Evolutionary conservation across 768 basidiomycete species (phyloP).

Genomic region (Lyophyllum shimeji): DNA sequence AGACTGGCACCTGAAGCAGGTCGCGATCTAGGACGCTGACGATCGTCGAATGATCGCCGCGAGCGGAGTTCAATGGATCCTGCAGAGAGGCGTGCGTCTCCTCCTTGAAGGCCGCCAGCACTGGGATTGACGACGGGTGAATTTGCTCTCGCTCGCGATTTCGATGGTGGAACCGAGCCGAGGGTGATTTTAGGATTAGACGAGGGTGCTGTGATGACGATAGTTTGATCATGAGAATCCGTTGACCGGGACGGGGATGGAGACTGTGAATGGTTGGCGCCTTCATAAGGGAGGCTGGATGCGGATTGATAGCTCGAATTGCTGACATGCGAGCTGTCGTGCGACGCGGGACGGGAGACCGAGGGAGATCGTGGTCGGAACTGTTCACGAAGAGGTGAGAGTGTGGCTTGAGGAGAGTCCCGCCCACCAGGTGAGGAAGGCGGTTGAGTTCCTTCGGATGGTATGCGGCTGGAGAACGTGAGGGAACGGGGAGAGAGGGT

Average conservation of each 20-base stretch:
- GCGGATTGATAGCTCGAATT: conserved; percentile 23
- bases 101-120: conserved; percentile 15
- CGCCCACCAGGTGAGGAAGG: conserved; percentile 21
- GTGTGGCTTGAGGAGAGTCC: conserved; percentile 23
- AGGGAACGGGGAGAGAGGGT: conserved; percentile 32
- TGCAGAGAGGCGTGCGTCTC: conserved; percentile 20
- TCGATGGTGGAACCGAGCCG: conserved; percentile 23
- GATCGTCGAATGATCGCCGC: conserved; percentile 24
- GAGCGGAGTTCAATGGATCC: conserved; percentile 25
- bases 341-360: conserved; percentile 29
- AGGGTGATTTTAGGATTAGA: conserved; percentile 21
- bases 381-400: conserved; percentile 33
- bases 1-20: conserved; percentile 28
- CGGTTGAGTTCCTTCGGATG: conserved; percentile 25
- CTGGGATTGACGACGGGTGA: conserved; percentile 12
- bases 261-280: conserved; percentile 21
- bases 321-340: conserved; percentile 27
- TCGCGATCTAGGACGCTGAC: conserved; percentile 18
- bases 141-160: conserved; percentile 14
- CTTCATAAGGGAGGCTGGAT: conserved; percentile 19
- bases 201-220: conserved; percentile 34
- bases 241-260: conserved; percentile 37
- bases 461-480: conserved; percentile 19
- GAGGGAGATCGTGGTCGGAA: conserved; percentile 18
- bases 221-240: conserved; percentile 40